Evolutionary conservation across 345 rosid genomes (phyloP).

Genomic region (Rhodamnia rubescens): DNA sequence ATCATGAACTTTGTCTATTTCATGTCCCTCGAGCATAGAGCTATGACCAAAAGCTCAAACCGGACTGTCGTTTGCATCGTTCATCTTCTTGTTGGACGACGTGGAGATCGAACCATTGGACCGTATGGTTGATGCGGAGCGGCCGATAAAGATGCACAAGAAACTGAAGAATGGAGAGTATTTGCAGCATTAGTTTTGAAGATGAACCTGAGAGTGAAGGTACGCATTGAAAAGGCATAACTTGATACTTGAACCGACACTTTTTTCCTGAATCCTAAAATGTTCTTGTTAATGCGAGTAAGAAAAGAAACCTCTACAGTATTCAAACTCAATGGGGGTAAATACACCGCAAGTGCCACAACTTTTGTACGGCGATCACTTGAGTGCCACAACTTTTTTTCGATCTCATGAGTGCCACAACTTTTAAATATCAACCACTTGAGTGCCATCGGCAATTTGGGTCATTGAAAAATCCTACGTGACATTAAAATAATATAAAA

Average conservation of each 20-base stretch:
- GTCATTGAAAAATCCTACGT: too few species aligned
- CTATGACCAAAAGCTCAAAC: slow-evolving; percentile 8
- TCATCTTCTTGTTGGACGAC: slow-evolving; percentile 1
- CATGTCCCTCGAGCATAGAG: slow-evolving; percentile 8
- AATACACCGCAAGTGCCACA: too few species aligned
- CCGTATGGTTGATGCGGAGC: neutral
- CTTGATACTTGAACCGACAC: too few species aligned
- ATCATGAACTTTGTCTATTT: too few species aligned
- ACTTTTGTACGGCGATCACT: too few species aligned
- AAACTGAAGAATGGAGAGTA: neutral
- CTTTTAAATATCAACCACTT: too few species aligned
- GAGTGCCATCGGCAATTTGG: too few species aligned
- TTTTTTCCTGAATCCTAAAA: too few species aligned
- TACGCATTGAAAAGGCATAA: slow-evolving; percentile 1
- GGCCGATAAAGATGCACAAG: neutral
- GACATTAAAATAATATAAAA: too few species aligned
- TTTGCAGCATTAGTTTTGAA: slow-evolving; percentile 18
- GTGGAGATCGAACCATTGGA: slow-evolving; percentile 12
- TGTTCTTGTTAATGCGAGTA: too few species aligned
- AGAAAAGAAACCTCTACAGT: neutral
- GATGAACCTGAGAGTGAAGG: slow-evolving; percentile 5
- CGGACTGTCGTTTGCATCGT: slow-evolving; percentile 15
- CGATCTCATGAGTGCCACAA: too few species aligned
- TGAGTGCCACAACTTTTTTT: too few species aligned
- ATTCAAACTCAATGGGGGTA: slow-evolving; percentile 5